A percentile compares a stretch with the other conserved stretches of the same genome.
These are phyloP conservation scores for Mucor velutinosus DNA, from an alignment of 371 early-diverging fungal genomes.

Conservation along the genomic window DNA sequence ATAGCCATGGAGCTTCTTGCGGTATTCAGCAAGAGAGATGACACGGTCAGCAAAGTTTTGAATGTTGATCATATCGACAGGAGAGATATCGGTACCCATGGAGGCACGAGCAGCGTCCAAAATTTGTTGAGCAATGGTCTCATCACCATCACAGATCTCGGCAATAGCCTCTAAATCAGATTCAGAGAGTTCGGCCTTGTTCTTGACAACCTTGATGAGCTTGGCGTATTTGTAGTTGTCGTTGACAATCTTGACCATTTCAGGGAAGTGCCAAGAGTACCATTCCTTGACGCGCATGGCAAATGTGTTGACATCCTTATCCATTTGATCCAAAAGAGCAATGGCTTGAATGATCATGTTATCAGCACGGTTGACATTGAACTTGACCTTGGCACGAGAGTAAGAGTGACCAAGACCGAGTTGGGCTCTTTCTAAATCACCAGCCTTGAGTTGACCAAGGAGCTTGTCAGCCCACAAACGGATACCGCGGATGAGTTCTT, in stretches of 20 bases:
- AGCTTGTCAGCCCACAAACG: slow-evolving; percentile 90
- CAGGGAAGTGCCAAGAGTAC: slow-evolving; percentile 99
- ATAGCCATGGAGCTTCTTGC: slow-evolving; percentile 88
- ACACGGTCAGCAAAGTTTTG: slow-evolving; percentile 93
- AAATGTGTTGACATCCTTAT: slow-evolving; percentile 95
- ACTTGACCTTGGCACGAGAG: slow-evolving; percentile 98
- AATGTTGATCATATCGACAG: slow-evolving; percentile 94
- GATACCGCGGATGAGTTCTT: slow-evolving; percentile 92
- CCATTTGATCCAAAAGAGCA: slow-evolving; percentile 88
- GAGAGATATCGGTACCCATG: slow-evolving; percentile 95
- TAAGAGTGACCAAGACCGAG: slow-evolving; percentile 97
- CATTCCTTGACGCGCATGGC: slow-evolving; percentile 93
- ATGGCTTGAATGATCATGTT: slow-evolving; percentile 95
- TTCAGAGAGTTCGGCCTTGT: slow-evolving; percentile 86
- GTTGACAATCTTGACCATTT: slow-evolving; percentile 92
- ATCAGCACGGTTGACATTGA: slow-evolving; percentile 93
- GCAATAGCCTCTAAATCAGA: slow-evolving; percentile 75
- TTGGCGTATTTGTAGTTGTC: slow-evolving; percentile 93
- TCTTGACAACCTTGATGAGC: slow-evolving; percentile 85
- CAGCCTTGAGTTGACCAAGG: slow-evolving; percentile 85
- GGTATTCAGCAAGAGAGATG: slow-evolving; percentile 90
- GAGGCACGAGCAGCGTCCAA: slow-evolving; percentile 93
- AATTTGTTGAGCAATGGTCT: slow-evolving; percentile 73
- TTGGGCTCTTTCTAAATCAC: slow-evolving; percentile 92
- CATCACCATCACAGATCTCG: slow-evolving; percentile 73